Percentiles rank a stretch among this genome's conserved stretches.
phyloP scores from a whole-genome alignment of 257 asterid genomes.

The Sherardia arvensis region DNA sequence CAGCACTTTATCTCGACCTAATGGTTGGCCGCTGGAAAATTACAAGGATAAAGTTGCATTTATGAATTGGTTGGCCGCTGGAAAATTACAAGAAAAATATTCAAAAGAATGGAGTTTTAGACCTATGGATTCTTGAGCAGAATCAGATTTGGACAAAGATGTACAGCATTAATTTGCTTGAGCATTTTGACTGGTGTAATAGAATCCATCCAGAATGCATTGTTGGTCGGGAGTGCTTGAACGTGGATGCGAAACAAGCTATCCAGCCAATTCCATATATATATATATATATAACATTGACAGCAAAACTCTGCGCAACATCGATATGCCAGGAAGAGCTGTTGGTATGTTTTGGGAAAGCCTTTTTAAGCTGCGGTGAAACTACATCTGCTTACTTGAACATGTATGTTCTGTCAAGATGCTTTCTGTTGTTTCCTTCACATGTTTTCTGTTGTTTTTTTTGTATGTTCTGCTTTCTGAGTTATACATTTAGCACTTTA shows the following conservation, averaged over 20 bases:
- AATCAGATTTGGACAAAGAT: not conserved
- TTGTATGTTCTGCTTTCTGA: no score
- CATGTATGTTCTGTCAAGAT: no score
- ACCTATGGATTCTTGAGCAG: not conserved
- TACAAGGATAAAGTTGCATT: not conserved
- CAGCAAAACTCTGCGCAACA: not conserved
- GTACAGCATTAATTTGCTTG: not conserved
- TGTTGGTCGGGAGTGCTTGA: not conserved
- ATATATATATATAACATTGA: not conserved
- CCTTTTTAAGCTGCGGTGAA: not conserved
- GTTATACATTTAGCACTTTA: no score
- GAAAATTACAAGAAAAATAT: not conserved
- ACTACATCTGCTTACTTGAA: no score
- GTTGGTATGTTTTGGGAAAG: not conserved
- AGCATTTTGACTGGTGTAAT: no score
- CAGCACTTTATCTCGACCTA: not conserved
- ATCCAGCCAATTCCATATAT: no score
- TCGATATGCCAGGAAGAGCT: not conserved
- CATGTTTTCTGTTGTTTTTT: no score
- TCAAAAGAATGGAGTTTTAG: not conserved
- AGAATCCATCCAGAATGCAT: not conserved
- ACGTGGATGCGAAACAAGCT: no score
- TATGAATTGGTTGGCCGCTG: not conserved
- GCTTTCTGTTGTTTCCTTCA: not conserved
- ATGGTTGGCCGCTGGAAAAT: not conserved